Base-by-base conservation (phyloP, 2,329 filamentous ascomycete genomes). In the Fusarium pilosicola region DNA sequence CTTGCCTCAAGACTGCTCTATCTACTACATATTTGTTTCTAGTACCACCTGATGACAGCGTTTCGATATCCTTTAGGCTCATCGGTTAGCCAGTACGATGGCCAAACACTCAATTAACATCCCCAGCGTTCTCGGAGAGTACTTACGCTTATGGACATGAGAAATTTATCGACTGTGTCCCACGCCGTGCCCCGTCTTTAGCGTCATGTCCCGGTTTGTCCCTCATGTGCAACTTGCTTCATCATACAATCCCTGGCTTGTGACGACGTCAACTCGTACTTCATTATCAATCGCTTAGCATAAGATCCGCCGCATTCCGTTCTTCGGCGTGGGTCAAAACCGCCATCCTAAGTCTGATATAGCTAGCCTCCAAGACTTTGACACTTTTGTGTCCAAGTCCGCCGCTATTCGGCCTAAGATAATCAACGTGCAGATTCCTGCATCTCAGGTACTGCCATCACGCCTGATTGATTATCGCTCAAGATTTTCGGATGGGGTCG, bases 381-480 rank as follows among this genome's bases (percentile, higher is more conserved):
- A 64, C 48, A 73, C 51, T 67, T 73, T 62, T 55, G 58, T 55
- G 44, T 56, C 62, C 57, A 71, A 71, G 58, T 48, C 71, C 58
- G 58, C 51, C 48, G 52, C 62, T 65, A 70, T 67, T 69, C 61
- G 51, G 62, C 69, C 71, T 65, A 74, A 78, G 76, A 78, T 78
- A 78, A 78, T 77, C 76, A 78, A 78, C 71, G 63, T 78, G 76
- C 76, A 78, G 68, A 69, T 70, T 71, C 62, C 58, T 73, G 70
- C 74, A 75, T 76, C 70, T 63, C 74, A 70, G 74, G 69, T 61
- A 74, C 74, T 70, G 64, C 57, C 64, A 49, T 63, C 42, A 52
- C 54, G 45, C 49, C 70, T 65, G 59, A 68, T 71, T 63, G 59
- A 74, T 71, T 61, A 59, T 74, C 67, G 58, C 67, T 45, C 65